Evolutionary conservation across 2,329 filamentous ascomycete genomes (phyloP).

Genomic region (Stagonosporopsis tanaceti): DNA sequence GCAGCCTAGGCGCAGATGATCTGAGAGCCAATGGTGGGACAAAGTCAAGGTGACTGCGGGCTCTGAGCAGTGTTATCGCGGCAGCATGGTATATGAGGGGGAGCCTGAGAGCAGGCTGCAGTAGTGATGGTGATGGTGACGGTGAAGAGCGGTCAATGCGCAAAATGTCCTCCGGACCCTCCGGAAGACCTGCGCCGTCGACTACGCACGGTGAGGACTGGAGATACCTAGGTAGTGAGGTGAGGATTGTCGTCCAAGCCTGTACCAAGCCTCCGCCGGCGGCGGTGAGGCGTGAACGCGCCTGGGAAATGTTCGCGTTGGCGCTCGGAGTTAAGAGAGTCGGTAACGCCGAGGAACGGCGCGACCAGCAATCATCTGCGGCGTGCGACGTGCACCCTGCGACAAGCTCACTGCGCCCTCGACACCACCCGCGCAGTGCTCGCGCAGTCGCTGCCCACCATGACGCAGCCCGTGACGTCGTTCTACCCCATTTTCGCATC

Average conservation of each 20-base stretch:
- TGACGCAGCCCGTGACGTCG: slow-evolving; percentile 51
- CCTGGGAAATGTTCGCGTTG: slow-evolving; percentile 1
- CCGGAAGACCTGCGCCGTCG: not conserved
- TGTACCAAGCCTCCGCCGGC: not conserved
- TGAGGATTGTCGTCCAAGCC: not conserved
- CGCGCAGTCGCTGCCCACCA: slow-evolving; percentile 25
- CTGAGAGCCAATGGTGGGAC: not conserved
- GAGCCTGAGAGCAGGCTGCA: not conserved
- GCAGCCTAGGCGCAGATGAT: slow-evolving; percentile 2
- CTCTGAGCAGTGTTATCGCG: not conserved
- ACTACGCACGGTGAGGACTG: not conserved
- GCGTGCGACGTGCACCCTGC: slow-evolving; percentile 1
- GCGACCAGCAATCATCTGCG: not conserved
- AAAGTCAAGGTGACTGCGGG: slow-evolving; percentile 2
- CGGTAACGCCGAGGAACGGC: slow-evolving; percentile 9
- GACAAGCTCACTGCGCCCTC: slow-evolving; percentile 8
- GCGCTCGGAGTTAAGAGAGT: slow-evolving; percentile 17
- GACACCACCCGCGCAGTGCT: slow-evolving; percentile 1
- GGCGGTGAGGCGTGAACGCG: slow-evolving; percentile 3
- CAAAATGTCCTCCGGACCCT: not conserved
- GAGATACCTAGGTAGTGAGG: not conserved
- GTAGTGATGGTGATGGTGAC: slow-evolving; percentile 3
- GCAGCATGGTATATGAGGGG: slow-evolving; percentile 5
- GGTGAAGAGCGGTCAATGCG: slow-evolving; percentile 4
- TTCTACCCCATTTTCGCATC: slow-evolving; percentile 58